These are phyloP conservation scores for Bacterosira constricta DNA, from an alignment of 108 stramenopile genomes.

Conservation along the genomic window DNA sequence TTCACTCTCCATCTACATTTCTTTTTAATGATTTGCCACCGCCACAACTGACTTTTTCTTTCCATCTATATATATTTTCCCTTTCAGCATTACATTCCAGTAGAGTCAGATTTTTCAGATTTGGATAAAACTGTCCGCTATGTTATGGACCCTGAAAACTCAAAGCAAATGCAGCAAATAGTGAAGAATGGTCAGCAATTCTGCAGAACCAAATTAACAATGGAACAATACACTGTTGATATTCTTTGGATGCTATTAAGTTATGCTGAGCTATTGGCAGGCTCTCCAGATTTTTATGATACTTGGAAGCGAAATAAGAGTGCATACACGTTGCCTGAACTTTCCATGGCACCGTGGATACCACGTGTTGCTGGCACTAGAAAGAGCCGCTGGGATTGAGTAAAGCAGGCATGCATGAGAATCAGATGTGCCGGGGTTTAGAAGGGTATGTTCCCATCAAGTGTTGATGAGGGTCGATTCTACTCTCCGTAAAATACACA, in stretches of 20 bases:
- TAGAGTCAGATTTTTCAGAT: constrained; percentile 32
- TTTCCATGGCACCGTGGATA: constrained; percentile 22
- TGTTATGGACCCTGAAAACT: constrained; percentile 30
- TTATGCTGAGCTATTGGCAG: constrained; percentile 22
- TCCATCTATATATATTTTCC: background rate
- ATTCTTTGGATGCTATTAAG: constrained; percentile 30
- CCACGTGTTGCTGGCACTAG: too few species aligned
- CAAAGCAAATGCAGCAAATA: constrained; percentile 28
- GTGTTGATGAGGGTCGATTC: too few species aligned
- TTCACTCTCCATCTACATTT: background rate
- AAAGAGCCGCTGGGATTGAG: too few species aligned
- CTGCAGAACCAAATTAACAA: constrained; percentile 41
- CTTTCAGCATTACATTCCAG: constrained; percentile 49
- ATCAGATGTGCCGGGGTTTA: too few species aligned
- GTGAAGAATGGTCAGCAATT: constrained; percentile 43
- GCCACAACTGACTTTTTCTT: background rate
- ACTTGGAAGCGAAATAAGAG: constrained; percentile 18
- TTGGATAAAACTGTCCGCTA: constrained; percentile 33
- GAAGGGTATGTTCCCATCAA: too few species aligned
- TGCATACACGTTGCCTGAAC: constrained; percentile 27
- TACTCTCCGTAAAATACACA: too few species aligned
- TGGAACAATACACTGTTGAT: constrained; percentile 33
- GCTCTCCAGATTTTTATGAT: constrained; percentile 22
- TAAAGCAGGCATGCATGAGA: too few species aligned
- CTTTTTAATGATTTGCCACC: background rate